Evolutionary conservation across 352 stramenopile genomes (phyloP).

Genomic region (Globisporangium mamillatum): DNA sequence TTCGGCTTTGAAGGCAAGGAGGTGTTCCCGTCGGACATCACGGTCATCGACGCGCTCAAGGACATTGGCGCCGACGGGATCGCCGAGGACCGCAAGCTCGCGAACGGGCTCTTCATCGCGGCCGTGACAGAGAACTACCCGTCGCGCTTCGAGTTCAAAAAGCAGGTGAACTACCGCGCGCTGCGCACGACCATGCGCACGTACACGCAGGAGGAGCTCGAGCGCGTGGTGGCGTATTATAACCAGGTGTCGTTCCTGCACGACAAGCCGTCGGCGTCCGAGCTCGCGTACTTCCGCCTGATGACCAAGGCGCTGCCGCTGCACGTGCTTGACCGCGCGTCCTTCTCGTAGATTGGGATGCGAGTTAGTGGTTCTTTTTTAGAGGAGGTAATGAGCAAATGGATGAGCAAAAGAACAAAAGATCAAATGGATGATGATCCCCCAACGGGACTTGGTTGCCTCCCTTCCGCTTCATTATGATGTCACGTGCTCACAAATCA

Average conservation of each 20-base stretch:
- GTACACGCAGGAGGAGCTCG: constrained; percentile 77
- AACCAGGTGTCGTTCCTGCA: constrained; percentile 50
- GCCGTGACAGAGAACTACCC: constrained; percentile 86
- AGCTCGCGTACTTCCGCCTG: constrained; percentile 80
- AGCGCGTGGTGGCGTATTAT: constrained; percentile 79
- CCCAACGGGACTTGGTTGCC: neutral
- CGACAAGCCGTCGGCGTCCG: constrained; percentile 65
- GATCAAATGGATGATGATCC: neutral
- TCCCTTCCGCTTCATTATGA: neutral
- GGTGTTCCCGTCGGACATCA: constrained; percentile 73
- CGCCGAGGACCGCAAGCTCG: constrained; percentile 53
- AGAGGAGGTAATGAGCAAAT: constrained; percentile 1
- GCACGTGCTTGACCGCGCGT: constrained; percentile 79
- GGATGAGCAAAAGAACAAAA: neutral
- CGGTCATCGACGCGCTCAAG: constrained; percentile 73
- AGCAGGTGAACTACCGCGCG: constrained; percentile 78
- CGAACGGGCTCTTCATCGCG: constrained; percentile 80
- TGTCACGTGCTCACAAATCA: neutral
- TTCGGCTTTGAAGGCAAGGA: constrained; percentile 85
- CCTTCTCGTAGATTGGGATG: constrained; percentile 58
- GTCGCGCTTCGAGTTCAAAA: constrained; percentile 70
- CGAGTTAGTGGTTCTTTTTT: constrained; percentile 5
- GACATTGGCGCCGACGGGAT: constrained; percentile 69
- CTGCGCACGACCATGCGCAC: constrained; percentile 74
- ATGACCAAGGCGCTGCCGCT: constrained; percentile 85